A percentile compares a stretch with the other conserved stretches of the same genome.
Conservation (phyloP, 1,284 basidiomycete species). For the Boletus hoseneyae region DNA sequence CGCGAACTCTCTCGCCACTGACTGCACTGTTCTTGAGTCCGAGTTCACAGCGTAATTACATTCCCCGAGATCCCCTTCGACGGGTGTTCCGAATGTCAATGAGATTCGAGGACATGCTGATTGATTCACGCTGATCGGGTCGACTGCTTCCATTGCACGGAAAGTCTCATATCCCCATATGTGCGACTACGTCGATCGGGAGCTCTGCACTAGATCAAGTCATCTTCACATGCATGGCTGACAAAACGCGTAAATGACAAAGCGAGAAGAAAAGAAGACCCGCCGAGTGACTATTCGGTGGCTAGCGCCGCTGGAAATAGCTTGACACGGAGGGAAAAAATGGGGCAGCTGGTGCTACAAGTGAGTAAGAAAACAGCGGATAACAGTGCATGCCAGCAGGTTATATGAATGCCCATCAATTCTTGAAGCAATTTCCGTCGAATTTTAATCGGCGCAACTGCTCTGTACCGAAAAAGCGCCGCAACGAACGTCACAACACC, state of each 20-base stretch:
- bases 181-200: slow-evolving; percentile 14
- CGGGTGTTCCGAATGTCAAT: not conserved
- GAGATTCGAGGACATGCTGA: not conserved
- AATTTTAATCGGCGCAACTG: slow-evolving; percentile 24
- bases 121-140: slow-evolving; percentile 8
- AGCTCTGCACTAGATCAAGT: not conserved
- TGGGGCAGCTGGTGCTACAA: not conserved
- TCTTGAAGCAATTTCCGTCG: slow-evolving; percentile 26
- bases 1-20: not conserved
- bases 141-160: slow-evolving; percentile 19
- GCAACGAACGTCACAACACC: slow-evolving; percentile 12
- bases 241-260: not conserved
- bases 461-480: slow-evolving; percentile 8
- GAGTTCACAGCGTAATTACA: not conserved
- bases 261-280: not conserved
- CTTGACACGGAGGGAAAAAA: not conserved
- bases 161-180: slow-evolving; percentile 12
- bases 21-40: not conserved
- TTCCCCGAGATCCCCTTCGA: not conserved
- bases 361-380: slow-evolving; percentile 10
- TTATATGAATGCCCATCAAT: slow-evolving; percentile 11
- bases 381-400: slow-evolving; percentile 6
- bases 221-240: not conserved
- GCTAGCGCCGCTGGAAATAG: slow-evolving; percentile 4
- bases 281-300: not conserved